Percentiles rank a stretch among this genome's conserved stretches.
These are phyloP conservation scores for Colletotrichum liriopes DNA, from an alignment of 2,329 filamentous ascomycete genomes.

Conservation along the genomic window DNA sequence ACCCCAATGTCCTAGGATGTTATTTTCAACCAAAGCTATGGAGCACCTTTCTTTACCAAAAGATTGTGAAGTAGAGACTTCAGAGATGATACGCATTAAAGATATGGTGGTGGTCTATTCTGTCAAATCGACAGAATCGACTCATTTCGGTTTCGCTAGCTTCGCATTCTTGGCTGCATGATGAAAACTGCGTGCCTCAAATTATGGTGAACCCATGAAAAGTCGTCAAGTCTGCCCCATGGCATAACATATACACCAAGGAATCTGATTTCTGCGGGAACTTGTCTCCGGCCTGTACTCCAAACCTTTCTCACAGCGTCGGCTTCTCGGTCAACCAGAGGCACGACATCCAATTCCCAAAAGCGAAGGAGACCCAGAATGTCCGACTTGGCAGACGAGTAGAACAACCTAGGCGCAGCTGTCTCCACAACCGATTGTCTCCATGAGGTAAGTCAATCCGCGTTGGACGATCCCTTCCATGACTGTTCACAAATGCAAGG, in stretches of 20 bases:
- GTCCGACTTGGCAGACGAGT: not conserved
- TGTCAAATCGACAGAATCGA: not conserved
- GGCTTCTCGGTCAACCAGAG: not conserved
- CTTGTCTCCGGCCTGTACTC: not conserved
- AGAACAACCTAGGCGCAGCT: not conserved
- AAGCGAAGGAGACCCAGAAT: not conserved
- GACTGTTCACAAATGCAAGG: not conserved
- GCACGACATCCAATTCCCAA: not conserved
- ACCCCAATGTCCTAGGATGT: too few species aligned
- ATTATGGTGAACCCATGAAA: not conserved
- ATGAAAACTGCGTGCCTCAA: not conserved
- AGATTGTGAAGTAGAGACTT: not conserved
- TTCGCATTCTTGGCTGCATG: conserved; percentile 28
- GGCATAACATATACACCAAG: not conserved
- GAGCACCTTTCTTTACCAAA: too few species aligned
- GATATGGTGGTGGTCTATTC: not conserved
- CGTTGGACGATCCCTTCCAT: conserved; percentile 7
- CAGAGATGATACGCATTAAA: not conserved
- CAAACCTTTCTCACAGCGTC: not conserved
- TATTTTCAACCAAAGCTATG: too few species aligned
- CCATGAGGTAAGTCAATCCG: conserved; percentile 8
- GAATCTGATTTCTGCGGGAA: not conserved
- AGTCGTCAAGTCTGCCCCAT: not conserved
- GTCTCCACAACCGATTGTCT: conserved; percentile 1
- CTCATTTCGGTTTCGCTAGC: not conserved